phyloP scores from a whole-genome alignment of 495 filamentous ascomycete genomes.

The Tuber melanosporum region DNA sequence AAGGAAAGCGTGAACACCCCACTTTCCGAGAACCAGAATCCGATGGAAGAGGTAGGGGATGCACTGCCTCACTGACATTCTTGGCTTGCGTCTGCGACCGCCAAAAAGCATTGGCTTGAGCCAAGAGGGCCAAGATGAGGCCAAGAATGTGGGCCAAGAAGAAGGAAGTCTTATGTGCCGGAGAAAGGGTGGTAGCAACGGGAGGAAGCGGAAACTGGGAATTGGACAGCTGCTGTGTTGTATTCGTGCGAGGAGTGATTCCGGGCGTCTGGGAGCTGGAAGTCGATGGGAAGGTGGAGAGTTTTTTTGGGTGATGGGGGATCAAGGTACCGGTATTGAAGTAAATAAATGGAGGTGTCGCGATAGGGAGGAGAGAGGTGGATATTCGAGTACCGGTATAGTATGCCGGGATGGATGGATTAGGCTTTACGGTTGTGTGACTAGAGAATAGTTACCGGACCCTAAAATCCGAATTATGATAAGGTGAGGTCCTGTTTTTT shows the following conservation, averaged over 20 bases:
- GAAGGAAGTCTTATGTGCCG: constrained; percentile 14
- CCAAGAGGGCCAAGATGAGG: constrained; percentile 22
- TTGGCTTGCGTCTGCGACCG: constrained; percentile 36
- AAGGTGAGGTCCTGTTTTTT: neutral
- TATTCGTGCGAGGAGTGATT: neutral
- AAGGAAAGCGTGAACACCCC: neutral
- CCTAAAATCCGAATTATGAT: neutral
- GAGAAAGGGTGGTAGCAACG: constrained; percentile 1
- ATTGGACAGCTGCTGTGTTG: constrained; percentile 6
- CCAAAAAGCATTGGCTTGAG: constrained; percentile 22
- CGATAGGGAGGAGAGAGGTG: neutral
- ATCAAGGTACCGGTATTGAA: neutral
- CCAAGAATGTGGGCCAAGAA: constrained; percentile 36
- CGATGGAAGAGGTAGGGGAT: neutral
- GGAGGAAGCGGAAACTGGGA: constrained; percentile 7
- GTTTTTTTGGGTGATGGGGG: neutral
- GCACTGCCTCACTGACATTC: constrained; percentile 31
- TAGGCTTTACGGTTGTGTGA: neutral
- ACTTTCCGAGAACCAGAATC: neutral
- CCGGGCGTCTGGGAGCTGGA: neutral
- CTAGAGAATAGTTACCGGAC: neutral
- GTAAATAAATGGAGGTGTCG: neutral
- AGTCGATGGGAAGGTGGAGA: neutral
- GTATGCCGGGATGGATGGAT: neutral
- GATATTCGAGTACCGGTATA: neutral